Evolutionary conservation across 2,329 filamentous ascomycete species (phyloP).

Genomic region (Exophiala calicioides): DNA sequence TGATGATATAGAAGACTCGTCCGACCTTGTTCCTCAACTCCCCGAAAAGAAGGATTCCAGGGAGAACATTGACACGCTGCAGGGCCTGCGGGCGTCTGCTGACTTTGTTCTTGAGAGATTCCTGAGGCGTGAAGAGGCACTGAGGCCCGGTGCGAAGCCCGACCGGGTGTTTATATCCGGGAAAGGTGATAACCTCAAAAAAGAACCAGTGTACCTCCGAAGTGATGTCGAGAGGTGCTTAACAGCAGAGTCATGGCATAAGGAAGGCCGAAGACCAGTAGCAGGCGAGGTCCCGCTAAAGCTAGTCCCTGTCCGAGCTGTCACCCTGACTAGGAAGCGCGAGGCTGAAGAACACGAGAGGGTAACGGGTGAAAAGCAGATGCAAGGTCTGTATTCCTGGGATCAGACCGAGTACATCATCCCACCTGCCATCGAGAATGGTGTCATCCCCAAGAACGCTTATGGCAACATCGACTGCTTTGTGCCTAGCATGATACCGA

Average conservation of each 20-base stretch:
- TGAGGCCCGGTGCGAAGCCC: constrained; percentile 66
- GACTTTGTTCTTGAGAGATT: constrained; percentile 86
- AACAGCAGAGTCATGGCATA: constrained; percentile 95
- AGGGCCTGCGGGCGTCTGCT: constrained; percentile 82
- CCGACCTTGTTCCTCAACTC: constrained; percentile 72
- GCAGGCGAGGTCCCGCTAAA: constrained; percentile 76
- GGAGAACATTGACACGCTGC: constrained; percentile 77
- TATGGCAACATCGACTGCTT: constrained; percentile 98
- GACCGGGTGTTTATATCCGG: constrained; percentile 74
- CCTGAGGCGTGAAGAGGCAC: constrained; percentile 86
- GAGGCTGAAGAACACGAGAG: constrained; percentile 86
- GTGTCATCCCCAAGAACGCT: constrained; percentile 86
- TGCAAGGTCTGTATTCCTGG: constrained; percentile 80
- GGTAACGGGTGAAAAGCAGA: constrained; percentile 75
- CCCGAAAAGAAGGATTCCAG: constrained; percentile 72
- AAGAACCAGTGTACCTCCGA: constrained; percentile 78
- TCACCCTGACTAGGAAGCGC: constrained; percentile 80
- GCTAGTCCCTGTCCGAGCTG: constrained; percentile 83
- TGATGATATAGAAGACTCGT: constrained; percentile 77
- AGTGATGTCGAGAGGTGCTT: constrained; percentile 82
- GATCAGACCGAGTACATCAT: constrained; percentile 96
- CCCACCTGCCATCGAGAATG: constrained; percentile 78
- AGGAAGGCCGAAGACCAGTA: constrained; percentile 79
- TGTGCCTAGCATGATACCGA: constrained; percentile 87
- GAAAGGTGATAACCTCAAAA: constrained; percentile 71